Evolutionary conservation across 192 early-diverging fungal species (phyloP).

Genomic region (Helicostylum pulchrum): DNA sequence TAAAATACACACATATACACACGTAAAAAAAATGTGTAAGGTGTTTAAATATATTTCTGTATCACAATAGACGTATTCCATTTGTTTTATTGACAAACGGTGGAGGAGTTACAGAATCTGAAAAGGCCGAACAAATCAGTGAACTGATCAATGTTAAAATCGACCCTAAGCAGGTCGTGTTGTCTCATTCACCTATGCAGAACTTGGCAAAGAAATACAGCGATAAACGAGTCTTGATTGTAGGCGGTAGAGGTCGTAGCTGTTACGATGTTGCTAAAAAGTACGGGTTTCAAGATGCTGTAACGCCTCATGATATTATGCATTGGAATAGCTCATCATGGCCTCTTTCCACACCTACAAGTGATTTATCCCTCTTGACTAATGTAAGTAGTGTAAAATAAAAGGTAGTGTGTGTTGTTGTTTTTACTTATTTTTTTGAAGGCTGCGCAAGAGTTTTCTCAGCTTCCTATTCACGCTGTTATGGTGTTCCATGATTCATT

Average conservation of each 20-base stretch:
- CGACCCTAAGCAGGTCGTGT: conserved; percentile 61
- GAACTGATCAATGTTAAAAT: conserved; percentile 53
- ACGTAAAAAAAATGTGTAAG: neutral
- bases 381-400: conserved; percentile 16
- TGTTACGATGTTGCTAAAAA: conserved; percentile 61
- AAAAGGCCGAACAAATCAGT: conserved; percentile 69
- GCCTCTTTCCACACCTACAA: conserved; percentile 53
- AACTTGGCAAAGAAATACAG: conserved; percentile 57
- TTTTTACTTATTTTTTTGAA: neutral
- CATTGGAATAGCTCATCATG: conserved; percentile 61
- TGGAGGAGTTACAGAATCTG: conserved; percentile 73
- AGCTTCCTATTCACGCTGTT: conserved; percentile 59
- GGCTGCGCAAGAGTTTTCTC: conserved; percentile 34
- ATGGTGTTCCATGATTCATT: conserved; percentile 87
- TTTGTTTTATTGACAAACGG: conserved; percentile 88
- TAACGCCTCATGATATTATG: conserved; percentile 66
- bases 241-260: conserved; percentile 61
- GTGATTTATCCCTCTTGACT: conserved; percentile 11
- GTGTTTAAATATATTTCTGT: neutral
- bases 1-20: conserved; percentile 22
- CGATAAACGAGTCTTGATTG: conserved; percentile 64
- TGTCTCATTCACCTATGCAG: conserved; percentile 88
- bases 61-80: conserved; percentile 53
- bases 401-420: neutral
- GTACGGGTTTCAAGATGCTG: conserved; percentile 70